Percentiles rank a stretch among this genome's conserved stretches.
Evolutionary conservation across 768 basidiomycete genomes (phyloP).

Genomic region (Boletus rufocinnamomeus): DNA sequence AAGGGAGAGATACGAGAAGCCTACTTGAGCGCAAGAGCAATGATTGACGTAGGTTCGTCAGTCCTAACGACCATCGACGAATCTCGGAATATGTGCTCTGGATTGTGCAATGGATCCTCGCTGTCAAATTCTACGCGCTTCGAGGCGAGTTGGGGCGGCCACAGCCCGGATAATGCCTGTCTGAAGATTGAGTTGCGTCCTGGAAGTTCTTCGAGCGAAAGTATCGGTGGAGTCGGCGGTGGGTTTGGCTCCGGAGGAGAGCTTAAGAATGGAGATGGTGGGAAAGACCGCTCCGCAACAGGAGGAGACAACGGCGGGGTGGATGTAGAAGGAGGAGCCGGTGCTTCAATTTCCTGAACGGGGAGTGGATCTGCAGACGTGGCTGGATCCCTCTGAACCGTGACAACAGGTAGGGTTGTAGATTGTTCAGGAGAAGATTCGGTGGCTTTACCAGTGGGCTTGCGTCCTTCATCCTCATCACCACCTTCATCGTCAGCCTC

Average conservation of each 20-base stretch:
- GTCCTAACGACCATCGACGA: constrained; percentile 93
- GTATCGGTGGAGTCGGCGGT: constrained; percentile 48
- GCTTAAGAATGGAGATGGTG: constrained; percentile 58
- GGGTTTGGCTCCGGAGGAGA: constrained; percentile 39
- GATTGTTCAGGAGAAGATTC: constrained; percentile 38
- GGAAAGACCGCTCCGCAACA: constrained; percentile 33
- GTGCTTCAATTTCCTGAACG: constrained; percentile 34
- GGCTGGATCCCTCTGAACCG: constrained; percentile 11
- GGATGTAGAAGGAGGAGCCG: constrained; percentile 16
- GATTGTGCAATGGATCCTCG: constrained; percentile 72
- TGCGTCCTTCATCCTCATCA: constrained; percentile 51
- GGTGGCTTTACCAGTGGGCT: constrained; percentile 28
- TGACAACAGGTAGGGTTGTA: constrained; percentile 28
- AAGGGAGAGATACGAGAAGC: constrained; percentile 23
- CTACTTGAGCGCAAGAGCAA: constrained; percentile 90
- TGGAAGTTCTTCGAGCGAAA: constrained; percentile 53
- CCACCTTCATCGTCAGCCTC: constrained; percentile 72
- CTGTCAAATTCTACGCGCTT: constrained; percentile 58
- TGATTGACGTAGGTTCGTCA: constrained; percentile 97
- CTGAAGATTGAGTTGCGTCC: constrained; percentile 73
- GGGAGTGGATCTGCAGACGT: constrained; percentile 4
- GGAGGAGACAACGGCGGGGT: constrained; percentile 34
- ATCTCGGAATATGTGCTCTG: constrained; percentile 93
- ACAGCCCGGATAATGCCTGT: constrained; percentile 62
- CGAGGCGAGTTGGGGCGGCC: constrained; percentile 59